Conservation (phyloP, 73 alveolate genomes). For the Paramecium sonneborni region DNA sequence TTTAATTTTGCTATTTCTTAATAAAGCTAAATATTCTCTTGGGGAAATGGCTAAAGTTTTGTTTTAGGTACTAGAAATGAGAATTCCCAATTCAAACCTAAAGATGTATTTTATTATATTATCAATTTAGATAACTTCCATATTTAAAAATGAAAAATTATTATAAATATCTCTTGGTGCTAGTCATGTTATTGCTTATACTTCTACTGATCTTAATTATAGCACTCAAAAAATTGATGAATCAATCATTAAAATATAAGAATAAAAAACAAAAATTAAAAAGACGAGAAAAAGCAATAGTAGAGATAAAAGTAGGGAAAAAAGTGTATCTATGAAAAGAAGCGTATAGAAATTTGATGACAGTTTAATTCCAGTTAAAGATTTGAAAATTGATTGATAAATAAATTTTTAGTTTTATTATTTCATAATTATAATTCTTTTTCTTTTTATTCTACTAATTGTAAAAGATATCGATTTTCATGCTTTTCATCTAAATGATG, state of each 20-base stretch:
- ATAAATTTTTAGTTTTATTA: background rate
- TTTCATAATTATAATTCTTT: background rate
- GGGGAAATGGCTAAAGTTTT: constrained; percentile 64
- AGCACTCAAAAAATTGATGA: background rate
- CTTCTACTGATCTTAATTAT: background rate
- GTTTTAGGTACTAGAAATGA: constrained; percentile 63
- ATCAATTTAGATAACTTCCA: background rate
- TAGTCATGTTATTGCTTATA: background rate
- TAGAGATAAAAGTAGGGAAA: background rate
- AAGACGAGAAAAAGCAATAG: background rate
- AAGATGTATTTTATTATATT: background rate
- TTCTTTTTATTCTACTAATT: background rate
- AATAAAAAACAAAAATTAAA: background rate
- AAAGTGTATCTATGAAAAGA: background rate
- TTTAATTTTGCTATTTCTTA: background rate
- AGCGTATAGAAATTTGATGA: background rate
- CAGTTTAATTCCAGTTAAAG: constrained; percentile 15
- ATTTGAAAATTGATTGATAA: constrained; percentile 28
- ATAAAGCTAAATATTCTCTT: background rate
- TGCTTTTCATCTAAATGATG: background rate
- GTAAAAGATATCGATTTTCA: background rate
- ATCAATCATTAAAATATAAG: background rate
- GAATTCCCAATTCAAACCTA: constrained; percentile 26
- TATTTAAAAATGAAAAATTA: background rate
- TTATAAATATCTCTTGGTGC: constrained; percentile 4